Evolutionary conservation across 2,329 filamentous ascomycete species (phyloP), one percentile per base, ranked within the genome.

Genomic region (Dothiorella sarmentorum): DNA sequence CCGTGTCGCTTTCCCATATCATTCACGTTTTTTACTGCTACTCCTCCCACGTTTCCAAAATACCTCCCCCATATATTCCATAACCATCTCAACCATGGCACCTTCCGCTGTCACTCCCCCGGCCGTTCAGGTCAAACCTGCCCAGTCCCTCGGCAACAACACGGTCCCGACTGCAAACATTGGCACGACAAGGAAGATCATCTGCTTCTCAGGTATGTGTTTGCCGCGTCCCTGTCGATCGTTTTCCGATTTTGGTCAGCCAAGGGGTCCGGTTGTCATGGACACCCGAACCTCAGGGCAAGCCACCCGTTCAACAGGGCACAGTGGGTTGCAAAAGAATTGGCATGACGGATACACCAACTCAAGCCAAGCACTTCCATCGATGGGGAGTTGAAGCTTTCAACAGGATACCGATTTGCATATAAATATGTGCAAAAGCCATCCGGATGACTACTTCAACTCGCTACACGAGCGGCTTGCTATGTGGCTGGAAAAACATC

Each of bases 161-260:
- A 60, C 59, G 31, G 53, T 64, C 15, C 59, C 63, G 49, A 62
- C 65, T 15, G 62, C 64, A 26, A 64, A 65, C 24, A 66, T 73
- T 47, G 71, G 69, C 60, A 80, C 74, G 44, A 82, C 78, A 72
- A 72, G 81, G 63, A 83, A 83, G 73, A 81, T 84, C 58, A 78
- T 84, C 61, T 82, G 80, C 68, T 84, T 84, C 66, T 83, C 81
- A 65, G 80, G 80, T 82, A 75, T 51, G 56, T 37, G 13, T 29
- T 51, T 27, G 47, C 49, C 49, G 35, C 17, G 24, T 47, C 31
- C 29, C 42, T 37, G 42, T 58, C 55, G 40, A 58, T 58, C 38
- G 13, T 20, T 40, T 43, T n/a, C 40, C 51, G 15, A 17, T 52
- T 40, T 47, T 35, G 56, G 58, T 61, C 49, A 29, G n/a, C 24